Evolutionary conservation across 768 basidiomycete species (phyloP).

Genomic region (Mrakia frigida): DNA sequence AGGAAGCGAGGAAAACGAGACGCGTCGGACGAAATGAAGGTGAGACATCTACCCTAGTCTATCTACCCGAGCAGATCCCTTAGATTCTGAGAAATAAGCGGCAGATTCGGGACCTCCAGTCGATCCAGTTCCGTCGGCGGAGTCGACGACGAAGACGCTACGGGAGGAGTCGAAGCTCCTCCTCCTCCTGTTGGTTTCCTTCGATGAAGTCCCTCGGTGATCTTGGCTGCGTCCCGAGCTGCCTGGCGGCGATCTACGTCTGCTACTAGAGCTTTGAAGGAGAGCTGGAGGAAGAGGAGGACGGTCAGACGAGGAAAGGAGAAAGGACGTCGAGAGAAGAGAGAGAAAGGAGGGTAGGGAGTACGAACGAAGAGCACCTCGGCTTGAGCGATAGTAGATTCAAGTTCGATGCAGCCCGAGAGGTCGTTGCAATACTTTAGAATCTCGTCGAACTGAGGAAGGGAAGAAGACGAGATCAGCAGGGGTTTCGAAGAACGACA

Average conservation of each 20-base stretch:
- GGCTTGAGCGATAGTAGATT: constrained; percentile 88
- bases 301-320: neutral
- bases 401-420: constrained; percentile 66
- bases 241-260: constrained; percentile 64
- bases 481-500: too few relatives aligned
- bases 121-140: constrained; percentile 7
- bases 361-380: constrained; percentile 71
- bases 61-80: constrained; percentile 14
- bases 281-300: constrained; percentile 47
- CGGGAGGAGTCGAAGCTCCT: neutral
- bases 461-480: too few relatives aligned
- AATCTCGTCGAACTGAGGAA: constrained; percentile 35
- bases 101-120: constrained; percentile 26
- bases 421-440: constrained; percentile 66
- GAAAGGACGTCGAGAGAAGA: neutral
- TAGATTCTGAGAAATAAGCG: constrained; percentile 25
- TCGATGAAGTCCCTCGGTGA: neutral
- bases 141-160: too few relatives aligned
- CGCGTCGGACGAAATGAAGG: too few relatives aligned
- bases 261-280: constrained; percentile 78
- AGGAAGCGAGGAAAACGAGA: neutral
- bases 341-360: neutral
- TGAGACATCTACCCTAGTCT: neutral
- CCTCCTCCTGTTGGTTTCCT: neutral
- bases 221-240: neutral